Conservation (phyloP, 805 yeast species). For the Hanseniaspora vineae region DNA sequence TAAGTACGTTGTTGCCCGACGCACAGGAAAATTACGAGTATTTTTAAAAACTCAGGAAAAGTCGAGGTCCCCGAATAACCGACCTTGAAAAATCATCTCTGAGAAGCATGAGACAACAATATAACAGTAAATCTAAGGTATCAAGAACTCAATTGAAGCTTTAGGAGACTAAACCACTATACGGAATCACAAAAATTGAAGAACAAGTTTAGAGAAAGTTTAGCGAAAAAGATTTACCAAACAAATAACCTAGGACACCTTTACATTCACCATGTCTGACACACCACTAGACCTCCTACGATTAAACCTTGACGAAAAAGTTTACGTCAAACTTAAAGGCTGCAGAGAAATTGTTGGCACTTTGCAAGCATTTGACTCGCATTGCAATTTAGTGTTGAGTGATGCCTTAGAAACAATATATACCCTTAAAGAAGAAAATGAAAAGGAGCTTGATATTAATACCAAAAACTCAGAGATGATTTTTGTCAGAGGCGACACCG, state of each 20-base stretch:
- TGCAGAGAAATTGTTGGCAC: conserved; percentile 86
- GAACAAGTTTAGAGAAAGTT: neutral
- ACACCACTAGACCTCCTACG: conserved; percentile 82
- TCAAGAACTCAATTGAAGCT: too few relatives aligned
- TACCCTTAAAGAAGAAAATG: conserved; percentile 34
- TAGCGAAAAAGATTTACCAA: neutral
- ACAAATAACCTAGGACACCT: neutral
- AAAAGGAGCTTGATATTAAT: conserved; percentile 25
- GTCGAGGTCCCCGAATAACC: too few relatives aligned
- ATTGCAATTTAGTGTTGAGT: conserved; percentile 89
- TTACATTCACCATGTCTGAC: conserved; percentile 28
- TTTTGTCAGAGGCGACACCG: conserved; percentile 96
- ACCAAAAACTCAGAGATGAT: conserved; percentile 71
- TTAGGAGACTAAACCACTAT: neutral
- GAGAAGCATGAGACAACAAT: too few relatives aligned
- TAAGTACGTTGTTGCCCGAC: too few relatives aligned
- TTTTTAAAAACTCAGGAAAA: too few relatives aligned
- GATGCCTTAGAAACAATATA: conserved; percentile 81
- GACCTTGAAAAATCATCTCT: too few relatives aligned
- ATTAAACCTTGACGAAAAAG: conserved; percentile 73
- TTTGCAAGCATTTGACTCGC: conserved; percentile 89
- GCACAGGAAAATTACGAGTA: too few relatives aligned
- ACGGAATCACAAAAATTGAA: neutral
- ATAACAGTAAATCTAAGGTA: too few relatives aligned
- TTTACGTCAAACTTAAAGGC: conserved; percentile 83